phyloP scores from a whole-genome alignment of 2,329 filamentous ascomycete genomes.

The Coniochaeta pulveracea region DNA sequence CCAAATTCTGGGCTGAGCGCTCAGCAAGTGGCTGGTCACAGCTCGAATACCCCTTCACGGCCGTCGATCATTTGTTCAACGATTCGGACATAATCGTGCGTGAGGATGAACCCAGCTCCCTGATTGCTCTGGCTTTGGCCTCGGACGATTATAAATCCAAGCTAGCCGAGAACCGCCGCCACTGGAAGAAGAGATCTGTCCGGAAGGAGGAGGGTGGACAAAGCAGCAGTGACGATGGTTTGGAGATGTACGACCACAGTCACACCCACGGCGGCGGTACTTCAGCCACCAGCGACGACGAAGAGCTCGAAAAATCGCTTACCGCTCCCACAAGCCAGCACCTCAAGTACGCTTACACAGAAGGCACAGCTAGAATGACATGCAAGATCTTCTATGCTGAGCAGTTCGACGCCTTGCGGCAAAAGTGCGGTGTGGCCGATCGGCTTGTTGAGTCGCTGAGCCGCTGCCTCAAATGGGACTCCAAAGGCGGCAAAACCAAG shows the following conservation, averaged over 20 bases:
- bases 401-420: conserved; percentile 87
- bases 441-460: conserved; percentile 93
- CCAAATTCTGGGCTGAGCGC: conserved; percentile 96
- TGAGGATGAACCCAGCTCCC: conserved; percentile 92
- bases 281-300: conserved; percentile 32
- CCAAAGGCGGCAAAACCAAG: conserved; percentile 94
- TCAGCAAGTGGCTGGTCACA: conserved; percentile 90
- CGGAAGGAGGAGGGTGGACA: conserved; percentile 22
- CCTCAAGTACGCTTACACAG: conserved; percentile 89
- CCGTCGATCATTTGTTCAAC: conserved; percentile 89
- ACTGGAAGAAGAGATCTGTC: conserved; percentile 31
- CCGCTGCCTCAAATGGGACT: conserved; percentile 94
- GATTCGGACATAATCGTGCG: conserved; percentile 95
- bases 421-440: conserved; percentile 87
- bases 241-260: conserved; percentile 18
- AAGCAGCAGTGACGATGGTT: conserved; percentile 11
- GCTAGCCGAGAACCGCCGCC: conserved; percentile 52
- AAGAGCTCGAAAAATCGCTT: conserved; percentile 78
- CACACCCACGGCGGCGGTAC: no score
- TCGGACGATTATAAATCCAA: conserved; percentile 81
- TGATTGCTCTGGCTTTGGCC: conserved; percentile 86
- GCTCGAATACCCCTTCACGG: conserved; percentile 81
- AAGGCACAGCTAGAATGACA: conserved; percentile 86
- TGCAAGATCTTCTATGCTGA: conserved; percentile 99
- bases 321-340: conserved; percentile 81